Evolutionary conservation across 1,284 basidiomycete genomes (phyloP), one percentile per base, ranked within the genome.

Genomic region (Marasmius sp.): DNA sequence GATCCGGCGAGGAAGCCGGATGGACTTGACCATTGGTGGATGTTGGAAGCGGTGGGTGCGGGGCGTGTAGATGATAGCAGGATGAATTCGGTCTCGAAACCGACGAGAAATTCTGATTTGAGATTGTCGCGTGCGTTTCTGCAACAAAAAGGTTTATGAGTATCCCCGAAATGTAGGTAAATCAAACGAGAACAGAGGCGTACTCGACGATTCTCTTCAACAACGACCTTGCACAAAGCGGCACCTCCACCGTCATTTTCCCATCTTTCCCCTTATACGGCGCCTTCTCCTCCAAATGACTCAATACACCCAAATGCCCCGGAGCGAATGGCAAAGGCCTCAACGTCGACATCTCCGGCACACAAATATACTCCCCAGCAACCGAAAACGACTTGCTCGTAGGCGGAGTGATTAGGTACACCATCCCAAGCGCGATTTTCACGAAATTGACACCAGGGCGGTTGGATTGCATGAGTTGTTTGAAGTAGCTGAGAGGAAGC

Each of bases 51-150:
- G 34, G 75, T 71, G 22, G 27, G 27, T 27, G 85, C 70, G 0
- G 86, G 84, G 11, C 77, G 67, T 0, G 78, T 82, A 3, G 79
- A 81, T 64, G 80, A 81, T 36, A 91, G 78, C 6, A 91, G 81
- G 57, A 85, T 83, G 66, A 91, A 89, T 68, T 92, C 88, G 2
- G 78, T 81, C 73, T 92, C 90, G 65, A 88, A 81, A 3, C 89
- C 89, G 18, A 89, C 79, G 38, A 90, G 77, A 69, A 89, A 89
- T 9, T 82, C 74, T 14, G 82, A 70, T 1, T 77, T 79, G 2
- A 74, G 72, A 9, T 69, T 68, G 6, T 71, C 59, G 54, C 74
- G 68, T 0, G 82, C 82, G 50, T 82, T 74, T 27, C 77, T 77
- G 56, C n/a, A 39, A 18, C 12, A 47, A 22, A 20, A 41, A 37